These are phyloP conservation scores for Macroventuria anomochaeta DNA, from an alignment of 2,329 filamentous ascomycete genomes.

Conservation along the genomic window DNA sequence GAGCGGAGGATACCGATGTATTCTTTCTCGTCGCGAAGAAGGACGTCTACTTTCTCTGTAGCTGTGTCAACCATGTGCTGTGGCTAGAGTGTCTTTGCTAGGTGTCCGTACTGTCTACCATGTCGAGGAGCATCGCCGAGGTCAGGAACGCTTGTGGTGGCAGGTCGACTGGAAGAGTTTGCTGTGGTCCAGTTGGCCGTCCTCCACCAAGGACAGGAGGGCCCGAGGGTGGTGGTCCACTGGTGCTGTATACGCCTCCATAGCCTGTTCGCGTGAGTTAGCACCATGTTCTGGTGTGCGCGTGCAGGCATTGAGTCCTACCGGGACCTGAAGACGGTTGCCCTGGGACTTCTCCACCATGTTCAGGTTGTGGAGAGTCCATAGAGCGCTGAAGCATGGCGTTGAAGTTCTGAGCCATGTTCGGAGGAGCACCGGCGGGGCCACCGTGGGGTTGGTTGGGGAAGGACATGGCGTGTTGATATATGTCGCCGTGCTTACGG, in stretches of 20 bases:
- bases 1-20: constrained; percentile 89
- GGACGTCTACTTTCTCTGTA: constrained; percentile 90
- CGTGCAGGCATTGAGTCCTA: constrained; percentile 19
- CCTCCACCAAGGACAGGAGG: constrained; percentile 41
- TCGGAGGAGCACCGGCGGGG: constrained; percentile 39
- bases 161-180: constrained; percentile 53
- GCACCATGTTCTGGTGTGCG: constrained; percentile 1
- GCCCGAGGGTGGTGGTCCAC: constrained; percentile 60
- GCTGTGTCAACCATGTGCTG: constrained; percentile 21
- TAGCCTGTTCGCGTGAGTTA: constrained; percentile 38
- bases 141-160: constrained; percentile 99
- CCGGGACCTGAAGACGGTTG: constrained; percentile 37
- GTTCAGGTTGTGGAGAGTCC: constrained; percentile 39
- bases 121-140: constrained; percentile 89
- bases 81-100: constrained; percentile 8
- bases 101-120: constrained; percentile 80
- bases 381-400: constrained; percentile 47
- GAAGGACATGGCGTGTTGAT: constrained; percentile 32
- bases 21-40: constrained; percentile 91
- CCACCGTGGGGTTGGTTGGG: constrained; percentile 39
- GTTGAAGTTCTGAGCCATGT: constrained; percentile 44
- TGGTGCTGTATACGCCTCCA: constrained; percentile 46
- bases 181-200: constrained; percentile 29
- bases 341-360: constrained; percentile 31
- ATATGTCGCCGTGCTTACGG: constrained; percentile 6